Evolutionary conservation across 805 yeast species (phyloP), one percentile per base, ranked within the genome.

Genomic region (Kluyveromyces siamensis): DNA sequence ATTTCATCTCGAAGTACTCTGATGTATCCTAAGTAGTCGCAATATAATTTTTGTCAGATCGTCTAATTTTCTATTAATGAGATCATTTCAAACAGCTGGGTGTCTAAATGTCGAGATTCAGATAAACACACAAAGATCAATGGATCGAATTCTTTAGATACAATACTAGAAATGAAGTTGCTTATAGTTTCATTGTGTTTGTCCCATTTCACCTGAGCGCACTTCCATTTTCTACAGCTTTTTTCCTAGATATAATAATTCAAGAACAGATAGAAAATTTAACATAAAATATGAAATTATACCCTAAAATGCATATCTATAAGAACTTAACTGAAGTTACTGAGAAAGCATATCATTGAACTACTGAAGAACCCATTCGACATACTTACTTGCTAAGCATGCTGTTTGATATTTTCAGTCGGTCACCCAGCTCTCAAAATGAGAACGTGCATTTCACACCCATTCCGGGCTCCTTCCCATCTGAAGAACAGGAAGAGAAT

Each of bases 1-100:
- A 47, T 40, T 63, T 73, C 54, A 55, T 53, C n/a, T 37, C 18
- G n/a, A 37, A 19, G 40, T 19, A 37, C 6, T 16, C 40, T 6
- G 11, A 11, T 30, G 35, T 13, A 11, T 30, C 35, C 14, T 30
- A 30, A 30, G 35, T 13, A 30, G 14, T 13, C 2, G 14, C 14
- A 30, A 30, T 8, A 13, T 30, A 30, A 10, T 13, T 13, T 30
- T 30, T 30, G 8, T 11, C 14, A 30, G 6, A 30, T 13, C 4
- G 14, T 30, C 35, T 30, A 4, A 30, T 30, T 30, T 30, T 30
- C 35, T 11, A n/a, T n/a, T n/a, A n/a, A n/a, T n/a, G n/a, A n/a
- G n/a, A n/a, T n/a, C n/a, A n/a, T n/a, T n/a, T n/a, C 25, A 21
- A 21, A 21, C 25, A 21, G 25, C 6, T 21, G 25, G 25, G 3